These are phyloP conservation scores for Fraxinus sp. DNA, from an alignment of 305 asterid species.

Conservation along the genomic window DNA sequence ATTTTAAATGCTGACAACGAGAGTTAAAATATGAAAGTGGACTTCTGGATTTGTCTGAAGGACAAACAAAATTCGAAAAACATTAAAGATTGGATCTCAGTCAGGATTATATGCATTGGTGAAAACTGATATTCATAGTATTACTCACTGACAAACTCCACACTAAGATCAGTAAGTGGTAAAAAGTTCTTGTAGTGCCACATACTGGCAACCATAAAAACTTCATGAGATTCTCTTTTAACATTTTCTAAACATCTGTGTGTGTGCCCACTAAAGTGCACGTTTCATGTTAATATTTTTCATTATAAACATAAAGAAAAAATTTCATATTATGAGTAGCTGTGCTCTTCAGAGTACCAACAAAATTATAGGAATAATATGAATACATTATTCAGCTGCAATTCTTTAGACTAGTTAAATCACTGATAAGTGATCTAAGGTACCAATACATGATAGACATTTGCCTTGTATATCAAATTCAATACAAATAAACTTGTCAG, in stretches of 20 bases:
- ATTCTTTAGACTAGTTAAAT: background rate
- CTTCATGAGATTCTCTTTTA: background rate
- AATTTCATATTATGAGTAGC: background rate
- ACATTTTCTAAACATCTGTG: background rate
- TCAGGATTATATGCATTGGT: background rate
- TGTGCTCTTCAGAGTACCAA: background rate
- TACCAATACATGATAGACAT: background rate
- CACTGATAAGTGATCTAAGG: background rate
- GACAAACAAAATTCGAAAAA: background rate
- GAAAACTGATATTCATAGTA: background rate
- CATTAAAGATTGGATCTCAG: background rate
- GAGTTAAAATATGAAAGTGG: background rate
- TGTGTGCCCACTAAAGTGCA: background rate
- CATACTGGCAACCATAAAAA: background rate
- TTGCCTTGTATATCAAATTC: background rate
- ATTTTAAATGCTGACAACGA: background rate
- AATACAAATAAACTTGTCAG: background rate
- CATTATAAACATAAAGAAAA: background rate
- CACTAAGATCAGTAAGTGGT: background rate
- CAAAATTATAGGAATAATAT: background rate
- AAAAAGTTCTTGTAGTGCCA: background rate
- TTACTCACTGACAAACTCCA: background rate
- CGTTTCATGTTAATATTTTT: background rate
- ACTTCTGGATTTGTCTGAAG: background rate
- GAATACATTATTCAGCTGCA: background rate